Base-by-base conservation (phyloP, 2,329 filamentous ascomycete genomes). In the Cyphellophora europaea region DNA sequence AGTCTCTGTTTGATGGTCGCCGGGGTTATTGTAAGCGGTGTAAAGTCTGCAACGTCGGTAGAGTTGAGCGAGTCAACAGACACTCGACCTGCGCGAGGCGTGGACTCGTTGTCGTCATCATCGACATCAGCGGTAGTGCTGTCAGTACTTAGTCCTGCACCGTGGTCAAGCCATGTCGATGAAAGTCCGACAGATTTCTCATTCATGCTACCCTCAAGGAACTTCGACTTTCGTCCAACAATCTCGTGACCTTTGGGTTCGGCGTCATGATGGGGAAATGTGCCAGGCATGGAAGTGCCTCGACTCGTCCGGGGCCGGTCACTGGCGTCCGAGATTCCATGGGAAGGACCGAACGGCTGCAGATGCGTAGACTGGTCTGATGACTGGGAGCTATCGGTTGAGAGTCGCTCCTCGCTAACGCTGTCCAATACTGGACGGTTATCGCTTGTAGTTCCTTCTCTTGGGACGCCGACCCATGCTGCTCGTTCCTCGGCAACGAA, bases 171-270 rank as follows among this genome's bases (percentile, higher is more conserved):
- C 48, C 48, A 51, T 8, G 45, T 41, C 8, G 48, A 51, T 4
- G 48, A 42, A 11, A 44, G 27, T 5, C 43, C 48, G 30, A 34
- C 33, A 19, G 47, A 49, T 28, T 82, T 77, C 57, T 93, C 84
- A 52, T 79, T 85, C 83, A 94, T 89, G 51, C 81, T 89, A 27
- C 82, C 87, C 60, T 94, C 87, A 23, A 72, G 58, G 46, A 81
- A 81, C 36, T 62, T 79, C 51, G 71, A 93, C 28, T 42, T 41
- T 13, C 47, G 48, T 19, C 15, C 13, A 5, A 16, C 25, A 19
- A 19, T n/a, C 15, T n/a, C 8, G 27, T 34, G 15, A 27, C 28
- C 31, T 11, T 38, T 33, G 17, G 11, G 10, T 8, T 16, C n/a
- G 15, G 27, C 6, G 17, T 30, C 10, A 21, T 11, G 17, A 19